Base-by-base conservation (phyloP, 2,329 filamentous ascomycete species). In the Neocatenulostroma microsporum region DNA sequence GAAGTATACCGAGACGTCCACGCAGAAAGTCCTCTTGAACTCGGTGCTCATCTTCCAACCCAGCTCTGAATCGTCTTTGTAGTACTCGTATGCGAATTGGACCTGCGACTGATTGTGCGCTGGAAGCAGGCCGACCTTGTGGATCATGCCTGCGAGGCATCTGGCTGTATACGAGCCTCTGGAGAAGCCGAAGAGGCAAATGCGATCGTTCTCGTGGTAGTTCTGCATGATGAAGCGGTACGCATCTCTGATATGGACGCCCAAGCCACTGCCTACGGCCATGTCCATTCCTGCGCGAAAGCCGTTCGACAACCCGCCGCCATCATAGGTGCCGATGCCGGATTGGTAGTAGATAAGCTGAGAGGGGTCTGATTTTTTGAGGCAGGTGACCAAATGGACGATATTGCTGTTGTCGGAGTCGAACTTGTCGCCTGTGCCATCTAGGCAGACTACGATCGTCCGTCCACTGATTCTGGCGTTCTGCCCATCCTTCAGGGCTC, bases 91-190 rank as follows among this genome's bases (percentile, higher is more conserved):
- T 7, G 65, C 65, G 43, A 68, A 67, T 5, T 47, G 49, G 9
- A 68, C 48, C 38, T 66, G 63, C 3, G 56, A 52, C 1, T 31
- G 47, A 48, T 55, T 67, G 36, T 42, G 58, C 4, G 54, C 50
- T 19, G 56, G 56, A 2, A 60, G 36, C 3, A 58, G 46, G 5
- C 63, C 62, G 18, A 66, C 62, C 44, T 65, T 65, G 48, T 66
- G 62, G 6, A 66, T 49, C 62, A 66, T 65, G 3, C 62, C 62
- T 21, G 61, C 56, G 3, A 73, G 54, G 36, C 70, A 73, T 3
- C 69, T 61, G 12, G 68, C 68, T 1, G 69, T 72, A 34, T 73
- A 73, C 4, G 68, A 64, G 11, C 66, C 68, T 39, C 68, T 54
- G 0, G 66, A 69, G 51, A 71, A 71, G 3, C 68, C 68, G 15